phyloP scores from a whole-genome alignment of 2,329 filamentous ascomycete genomes.

The Phoma herbarum region DNA sequence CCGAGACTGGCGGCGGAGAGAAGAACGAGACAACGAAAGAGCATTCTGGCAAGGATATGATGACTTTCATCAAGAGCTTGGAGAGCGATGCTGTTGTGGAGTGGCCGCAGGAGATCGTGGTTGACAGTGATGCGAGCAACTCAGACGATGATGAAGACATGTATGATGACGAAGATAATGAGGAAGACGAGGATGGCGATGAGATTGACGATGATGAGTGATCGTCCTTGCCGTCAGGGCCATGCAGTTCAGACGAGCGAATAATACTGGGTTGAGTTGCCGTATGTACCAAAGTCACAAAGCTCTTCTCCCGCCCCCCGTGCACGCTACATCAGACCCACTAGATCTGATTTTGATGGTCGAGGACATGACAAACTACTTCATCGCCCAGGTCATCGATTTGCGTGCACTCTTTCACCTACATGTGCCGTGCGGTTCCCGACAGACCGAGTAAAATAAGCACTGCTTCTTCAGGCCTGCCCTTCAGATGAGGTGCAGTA shows the following conservation, averaged over 20 bases:
- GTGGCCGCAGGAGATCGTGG: conserved; percentile 22
- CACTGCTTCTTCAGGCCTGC: neutral
- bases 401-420: neutral
- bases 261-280: neutral
- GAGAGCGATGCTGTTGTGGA: conserved; percentile 24
- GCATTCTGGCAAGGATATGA: conserved; percentile 26
- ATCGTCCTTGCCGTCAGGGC: neutral
- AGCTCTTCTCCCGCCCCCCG: neutral
- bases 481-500: neutral
- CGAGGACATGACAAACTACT: neutral
- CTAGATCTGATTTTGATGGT: neutral
- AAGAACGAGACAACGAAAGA: conserved; percentile 17
- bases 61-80: conserved; percentile 24
- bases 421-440: neutral
- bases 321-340: no score
- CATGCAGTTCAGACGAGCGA: neutral
- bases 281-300: neutral
- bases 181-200: conserved; percentile 21
- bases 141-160: conserved; percentile 30
- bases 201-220: conserved; percentile 3
- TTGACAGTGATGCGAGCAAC: conserved; percentile 6
- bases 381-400: neutral
- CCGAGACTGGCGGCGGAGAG: neutral
- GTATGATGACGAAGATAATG: conserved; percentile 17
- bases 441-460: neutral